Evolutionary conservation across 176 grass and related monocot species (phyloP), one percentile per base, ranked within the genome.

Genomic region (Elaeis guineensis): DNA sequence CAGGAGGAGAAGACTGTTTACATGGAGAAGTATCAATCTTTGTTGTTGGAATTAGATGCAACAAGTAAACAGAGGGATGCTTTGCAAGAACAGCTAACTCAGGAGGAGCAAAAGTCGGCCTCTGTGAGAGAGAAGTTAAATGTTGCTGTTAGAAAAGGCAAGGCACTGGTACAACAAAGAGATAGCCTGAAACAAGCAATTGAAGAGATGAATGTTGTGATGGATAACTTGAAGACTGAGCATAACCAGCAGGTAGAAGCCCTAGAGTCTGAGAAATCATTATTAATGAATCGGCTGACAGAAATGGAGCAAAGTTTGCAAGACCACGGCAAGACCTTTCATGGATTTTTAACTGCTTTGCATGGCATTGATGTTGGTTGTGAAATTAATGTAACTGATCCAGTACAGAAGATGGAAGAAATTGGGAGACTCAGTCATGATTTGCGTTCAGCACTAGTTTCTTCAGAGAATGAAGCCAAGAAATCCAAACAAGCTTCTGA

Each of bases 141-240:
- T 69, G 64, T 97, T 64, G 87, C 87, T 66, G 92, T 91, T 54
- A 86, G 84, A 58, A 97, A 97, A 88, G 87, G 92, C 5, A 97
- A 97, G 78, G 83, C 84, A 11, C 76, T 97, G 64, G 84, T 97
- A 48, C 87, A 91, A 61, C 87, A 91, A 23, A 91, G 84, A 71
- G 92, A 97, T 70, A 74, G 69, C 66, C 61, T 91, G 80, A 97
- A 91, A 69, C 81, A 91, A 73, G 77, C 82, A 64, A 79, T 90
- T 25, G 78, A 90, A 60, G 82, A 79, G 51, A 82, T 79, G 82
- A 85, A 73, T 76, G 8, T 16, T 70, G 61, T 66, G 49, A 79
- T 90, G 58, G 60, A 75, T 26, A 75, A 77, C 32, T 69, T 85
- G 51, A 90, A 67, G 57, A 72, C 56, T 69, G 75, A 90, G 80